Evolutionary conservation across 768 basidiomycete genomes (phyloP).

Genomic region (Zangia roseola): DNA sequence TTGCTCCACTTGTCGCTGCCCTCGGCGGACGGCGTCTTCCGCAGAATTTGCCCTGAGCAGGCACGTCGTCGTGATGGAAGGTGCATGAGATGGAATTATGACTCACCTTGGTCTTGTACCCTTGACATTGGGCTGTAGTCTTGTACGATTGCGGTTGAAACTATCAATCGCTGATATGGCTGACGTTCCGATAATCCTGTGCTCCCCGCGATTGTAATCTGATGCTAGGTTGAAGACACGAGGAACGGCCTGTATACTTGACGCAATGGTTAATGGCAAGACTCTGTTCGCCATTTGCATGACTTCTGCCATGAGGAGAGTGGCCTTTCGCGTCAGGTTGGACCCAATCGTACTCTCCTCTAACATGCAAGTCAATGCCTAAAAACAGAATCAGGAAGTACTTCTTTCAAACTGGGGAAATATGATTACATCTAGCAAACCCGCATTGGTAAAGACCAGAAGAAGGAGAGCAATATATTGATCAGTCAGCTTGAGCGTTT

Average conservation of each 20-base stretch:
- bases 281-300: conserved; percentile 87
- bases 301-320: conserved; percentile 86
- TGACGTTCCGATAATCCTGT: conserved; percentile 80
- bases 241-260: conserved; percentile 84
- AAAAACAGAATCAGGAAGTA: conserved; percentile 1
- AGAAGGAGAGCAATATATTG: conserved; percentile 89
- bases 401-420: background rate
- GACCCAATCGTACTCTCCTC: conserved; percentile 75
- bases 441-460: conserved; percentile 81
- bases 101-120: conserved; percentile 64
- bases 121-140: conserved; percentile 61
- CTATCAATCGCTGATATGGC: conserved; percentile 88
- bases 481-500: conserved; percentile 79
- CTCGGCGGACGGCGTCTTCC: conserved; percentile 83
- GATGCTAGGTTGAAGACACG: conserved; percentile 82
- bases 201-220: conserved; percentile 72
- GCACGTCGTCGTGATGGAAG: background rate
- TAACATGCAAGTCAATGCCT: conserved; percentile 86
- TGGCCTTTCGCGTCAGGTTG: conserved; percentile 84
- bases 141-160: conserved; percentile 84
- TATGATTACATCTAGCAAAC: conserved; percentile 75
- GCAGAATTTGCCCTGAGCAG: conserved; percentile 66
- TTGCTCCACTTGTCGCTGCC: conserved; percentile 89
- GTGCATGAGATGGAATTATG: background rate
- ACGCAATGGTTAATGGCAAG: conserved; percentile 77